Evolutionary conservation across 371 early-diverging fungal species (phyloP).

Genomic region (Gilbertella persicaria): DNA sequence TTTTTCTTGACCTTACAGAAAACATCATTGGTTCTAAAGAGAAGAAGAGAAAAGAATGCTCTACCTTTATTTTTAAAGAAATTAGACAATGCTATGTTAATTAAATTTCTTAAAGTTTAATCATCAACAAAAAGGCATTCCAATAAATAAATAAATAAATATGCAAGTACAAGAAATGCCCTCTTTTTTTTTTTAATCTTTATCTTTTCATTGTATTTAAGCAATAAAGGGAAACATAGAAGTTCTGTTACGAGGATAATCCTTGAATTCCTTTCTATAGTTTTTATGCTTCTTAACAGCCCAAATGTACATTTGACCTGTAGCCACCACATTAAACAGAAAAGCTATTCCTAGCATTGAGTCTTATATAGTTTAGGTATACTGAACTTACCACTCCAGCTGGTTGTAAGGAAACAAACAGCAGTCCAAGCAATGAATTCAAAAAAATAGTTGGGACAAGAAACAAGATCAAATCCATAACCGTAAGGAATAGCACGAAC

Average conservation of each 20-base stretch:
- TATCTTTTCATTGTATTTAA: slow-evolving; percentile 31
- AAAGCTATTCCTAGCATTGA: slow-evolving; percentile 44
- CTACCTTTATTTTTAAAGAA: slow-evolving; percentile 1
- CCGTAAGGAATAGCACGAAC: slow-evolving; percentile 91
- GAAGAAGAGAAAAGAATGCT: neutral
- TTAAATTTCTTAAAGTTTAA: slow-evolving; percentile 10
- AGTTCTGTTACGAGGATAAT: slow-evolving; percentile 89
- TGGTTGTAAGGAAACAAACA: slow-evolving; percentile 75
- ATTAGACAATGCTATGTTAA: no score
- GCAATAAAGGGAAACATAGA: slow-evolving; percentile 89
- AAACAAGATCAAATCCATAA: slow-evolving; percentile 91
- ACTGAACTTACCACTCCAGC: slow-evolving; percentile 60
- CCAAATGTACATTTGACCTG: slow-evolving; percentile 95
- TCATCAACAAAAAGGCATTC: slow-evolving; percentile 7
- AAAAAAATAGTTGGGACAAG: slow-evolving; percentile 93
- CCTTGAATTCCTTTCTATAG: slow-evolving; percentile 90
- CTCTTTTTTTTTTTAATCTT: slow-evolving; percentile 1
- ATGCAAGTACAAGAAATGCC: neutral
- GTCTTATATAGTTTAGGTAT: neutral
- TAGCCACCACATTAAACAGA: slow-evolving; percentile 80
- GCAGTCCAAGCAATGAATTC: slow-evolving; percentile 88
- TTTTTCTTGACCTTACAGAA: slow-evolving; percentile 18
- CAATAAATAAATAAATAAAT: neutral
- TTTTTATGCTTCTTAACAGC: slow-evolving; percentile 94
- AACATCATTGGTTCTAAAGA: slow-evolving; percentile 8